Evolutionary conservation across 805 yeast species (phyloP), one percentile per base, ranked within the genome.

Genomic region (Cyberlindnera euphorbiiphila): DNA sequence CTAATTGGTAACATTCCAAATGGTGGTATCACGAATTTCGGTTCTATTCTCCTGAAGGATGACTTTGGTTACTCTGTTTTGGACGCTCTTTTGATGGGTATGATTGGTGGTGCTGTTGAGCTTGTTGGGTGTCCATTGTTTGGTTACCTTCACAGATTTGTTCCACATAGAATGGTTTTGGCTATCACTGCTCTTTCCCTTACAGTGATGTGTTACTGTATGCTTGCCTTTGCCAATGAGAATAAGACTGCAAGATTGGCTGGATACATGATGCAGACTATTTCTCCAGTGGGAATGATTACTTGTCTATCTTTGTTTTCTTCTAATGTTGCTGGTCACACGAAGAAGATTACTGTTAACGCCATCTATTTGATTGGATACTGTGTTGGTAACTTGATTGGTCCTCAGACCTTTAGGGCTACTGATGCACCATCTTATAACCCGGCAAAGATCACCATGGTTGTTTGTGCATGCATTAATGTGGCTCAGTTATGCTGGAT

Each of bases 391-490:
- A n/a, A n/a, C n/a, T n/a, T n/a, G n/a, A n/a, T n/a, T n/a, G n/a
- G n/a, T n/a, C n/a, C n/a, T n/a, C n/a, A n/a, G n/a, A n/a, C 83
- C 14, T 84, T 82, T 62, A 67, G 65, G 41, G 60, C 69, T 0
- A 45, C 56, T 7, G 74, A 80, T 41, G 78, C 77, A 19, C 88
- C 88, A 6, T 52, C 59, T 23, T 84, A 81, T 49, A 56, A 25
- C n/a, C 39, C 39, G 9, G 39, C 39, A 56, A 39, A 34, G 24
- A n/a, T n/a, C n/a, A n/a, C n/a, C n/a, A n/a, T n/a, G n/a, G n/a
- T n/a, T n/a, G n/a, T n/a, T n/a, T n/a, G n/a, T n/a, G n/a, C n/a
- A n/a, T n/a, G n/a, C n/a, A n/a, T n/a, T n/a, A n/a, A n/a, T n/a
- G n/a, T n/a, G n/a, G n/a, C n/a, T n/a, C n/a, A n/a, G n/a, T n/a